Evolutionary conservation across 2,329 filamentous ascomycete species (phyloP).

Genomic region (Dactylonectria macrodidyma): DNA sequence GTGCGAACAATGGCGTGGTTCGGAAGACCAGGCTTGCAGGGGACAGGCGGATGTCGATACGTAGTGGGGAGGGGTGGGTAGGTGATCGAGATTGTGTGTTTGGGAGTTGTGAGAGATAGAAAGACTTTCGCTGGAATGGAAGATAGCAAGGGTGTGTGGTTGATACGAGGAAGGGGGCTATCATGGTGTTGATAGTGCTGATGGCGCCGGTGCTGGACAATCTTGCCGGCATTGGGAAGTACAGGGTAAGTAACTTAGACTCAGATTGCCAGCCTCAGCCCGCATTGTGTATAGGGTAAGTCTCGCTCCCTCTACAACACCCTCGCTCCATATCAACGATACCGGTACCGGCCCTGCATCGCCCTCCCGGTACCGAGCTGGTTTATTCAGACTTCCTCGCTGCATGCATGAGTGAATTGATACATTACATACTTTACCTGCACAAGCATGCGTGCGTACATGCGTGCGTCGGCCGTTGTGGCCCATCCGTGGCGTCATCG

Average conservation of each 20-base stretch:
- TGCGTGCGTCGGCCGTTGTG: neutral
- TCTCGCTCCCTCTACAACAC: neutral
- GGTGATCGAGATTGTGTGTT: neutral
- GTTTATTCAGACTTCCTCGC: neutral
- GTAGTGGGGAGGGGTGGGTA: neutral
- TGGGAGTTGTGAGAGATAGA: conserved; percentile 1
- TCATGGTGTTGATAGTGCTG: neutral
- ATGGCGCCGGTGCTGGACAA: neutral
- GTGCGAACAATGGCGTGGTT: neutral
- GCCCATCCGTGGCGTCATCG: conserved; percentile 1
- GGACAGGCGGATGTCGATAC: neutral
- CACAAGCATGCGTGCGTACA: neutral
- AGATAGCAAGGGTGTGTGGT: neutral
- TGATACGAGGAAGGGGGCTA: neutral
- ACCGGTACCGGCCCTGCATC: neutral
- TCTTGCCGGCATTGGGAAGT: neutral
- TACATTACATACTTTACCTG: too few species aligned
- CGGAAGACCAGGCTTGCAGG: neutral
- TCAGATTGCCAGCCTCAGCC: neutral
- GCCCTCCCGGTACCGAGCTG: neutral
- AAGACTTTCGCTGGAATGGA: neutral
- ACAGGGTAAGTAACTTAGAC: neutral
- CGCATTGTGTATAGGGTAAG: neutral
- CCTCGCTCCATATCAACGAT: neutral
- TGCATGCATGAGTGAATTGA: neutral